Base-by-base conservation (phyloP, 257 asterid genomes). In the Salvia splendens region DNA sequence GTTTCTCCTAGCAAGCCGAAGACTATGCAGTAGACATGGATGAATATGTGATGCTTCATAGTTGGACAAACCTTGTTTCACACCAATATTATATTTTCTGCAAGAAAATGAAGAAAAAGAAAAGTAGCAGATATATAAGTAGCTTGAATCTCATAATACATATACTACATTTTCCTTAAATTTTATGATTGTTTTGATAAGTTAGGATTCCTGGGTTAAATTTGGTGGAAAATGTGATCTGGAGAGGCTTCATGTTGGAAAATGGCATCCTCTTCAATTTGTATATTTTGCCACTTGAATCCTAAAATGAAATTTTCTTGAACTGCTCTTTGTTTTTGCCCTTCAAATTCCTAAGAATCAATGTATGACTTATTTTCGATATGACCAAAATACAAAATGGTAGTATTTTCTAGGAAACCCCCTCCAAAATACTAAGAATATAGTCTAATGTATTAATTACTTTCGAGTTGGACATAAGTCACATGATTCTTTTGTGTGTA, bases 1-100 rank as follows among this genome's bases (percentile, higher is more conserved):
- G 57, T 91, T 51, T 41, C 88, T 64, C 74, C 86, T 49, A 71
- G 59, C 47, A 87, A 91, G 77, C 84, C 88, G 3, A 86, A 82
- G 74, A 82, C 88, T 15, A 33, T 33, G 3, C 82, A 75, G 28
- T 77, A 68, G 66, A 51, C 65, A 36, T 24, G 12, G 20, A 48
- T n/a, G 20, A 17, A 36, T 33, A 28, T 54, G 14, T 33, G 38
- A 54, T 64, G 24, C 33, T 35, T 46, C 24, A 56, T 28, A 48
- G 65, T 56, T 63, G 56, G 71, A 68, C 42, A 66, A 15, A 15
- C 2, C 30, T 47, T 64, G 10, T 53, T 7, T 15, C 30, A 49
- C 63, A 16, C 3, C 24, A 30, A 17, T 35, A 45, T 32, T 17
- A 59, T 48, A 15, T 15, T 42, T 42, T 6, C 45, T 8, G 45